Base-by-base conservation (phyloP, 2,329 filamentous ascomycete genomes). In the Endoconidiophora polonica region DNA sequence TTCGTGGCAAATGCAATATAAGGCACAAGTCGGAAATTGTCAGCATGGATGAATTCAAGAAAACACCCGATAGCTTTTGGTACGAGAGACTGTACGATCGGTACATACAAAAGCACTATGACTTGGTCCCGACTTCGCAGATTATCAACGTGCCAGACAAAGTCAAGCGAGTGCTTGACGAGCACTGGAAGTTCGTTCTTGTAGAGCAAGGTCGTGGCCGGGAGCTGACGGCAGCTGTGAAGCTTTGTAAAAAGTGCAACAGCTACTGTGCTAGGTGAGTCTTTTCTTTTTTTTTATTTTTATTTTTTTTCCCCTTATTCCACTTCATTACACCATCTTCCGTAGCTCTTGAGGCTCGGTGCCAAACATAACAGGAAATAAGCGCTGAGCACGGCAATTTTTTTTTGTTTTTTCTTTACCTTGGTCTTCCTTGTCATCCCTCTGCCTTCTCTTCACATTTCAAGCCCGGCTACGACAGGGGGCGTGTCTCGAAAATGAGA, bases 51-150 rank as follows among this genome's bases (percentile, higher is more conserved):
- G 77, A 81, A 48, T 94, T 88, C 63, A 84, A 88, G 62, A 90
- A 84, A 63, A 77, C 72, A 23, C 82, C 83, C 58, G 86, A 98
- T 65, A 80, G 75, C 57, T 98, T 98, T 64, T 98, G 88, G 84
- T 98, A 86, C 63, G 90, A 94, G 60, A 94, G 95, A 62, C 77
- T 96, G 58, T 96, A 94, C 65, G 91, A 98, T 67, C 84, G 91
- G 53, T 98, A 96, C 68, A 96, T 98, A 56, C 87, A 94, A 62
- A 88, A 94, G 55, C 88, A 90, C 65, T 96, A 96, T 72, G 91
- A 98, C 59, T 84, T 95, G 49, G 90, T 98, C 54, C 90, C 91
- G 1, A 94, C 88, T 12, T 77, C 75, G 54, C 79, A 84, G 60
- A 91, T 98, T 59, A 90, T 96, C 68, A 98, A 98, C 62, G 91